These are phyloP conservation scores for Camptophora hylomeconis DNA, from an alignment of 2,329 filamentous ascomycete species.

Conservation along the genomic window DNA sequence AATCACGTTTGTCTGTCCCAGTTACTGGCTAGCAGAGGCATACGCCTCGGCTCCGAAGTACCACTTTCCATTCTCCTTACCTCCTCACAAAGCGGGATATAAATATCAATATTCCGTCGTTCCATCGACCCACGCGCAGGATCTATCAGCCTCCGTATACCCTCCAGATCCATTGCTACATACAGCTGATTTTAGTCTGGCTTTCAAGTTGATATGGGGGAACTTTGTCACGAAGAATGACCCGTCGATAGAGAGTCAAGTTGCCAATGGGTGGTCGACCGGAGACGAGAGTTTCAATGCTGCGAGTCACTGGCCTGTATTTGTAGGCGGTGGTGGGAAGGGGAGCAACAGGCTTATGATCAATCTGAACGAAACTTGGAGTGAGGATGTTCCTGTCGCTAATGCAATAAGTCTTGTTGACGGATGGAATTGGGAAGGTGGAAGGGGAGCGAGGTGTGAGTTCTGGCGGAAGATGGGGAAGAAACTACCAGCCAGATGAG, in stretches of 20 bases:
- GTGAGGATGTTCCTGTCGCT: no score
- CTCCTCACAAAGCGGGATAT: no score
- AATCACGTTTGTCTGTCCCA: constrained; percentile 42
- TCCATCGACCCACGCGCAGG: constrained; percentile 40
- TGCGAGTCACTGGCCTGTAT: constrained; percentile 25
- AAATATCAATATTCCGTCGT: constrained; percentile 41
- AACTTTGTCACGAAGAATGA: constrained; percentile 33
- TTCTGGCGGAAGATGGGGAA: constrained; percentile 27
- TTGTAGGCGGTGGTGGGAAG: no score
- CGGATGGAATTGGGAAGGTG: constrained; percentile 36
- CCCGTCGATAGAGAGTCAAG: constrained; percentile 25
- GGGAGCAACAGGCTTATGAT: no score
- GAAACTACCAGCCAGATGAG: constrained; percentile 12
- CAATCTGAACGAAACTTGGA: constrained; percentile 36
- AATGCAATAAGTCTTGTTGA: constrained; percentile 31
- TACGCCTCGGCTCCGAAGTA: no score
- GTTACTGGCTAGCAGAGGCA: constrained; percentile 40
- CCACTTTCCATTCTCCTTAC: no score
- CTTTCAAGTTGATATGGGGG: constrained; percentile 33
- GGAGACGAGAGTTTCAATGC: constrained; percentile 17
- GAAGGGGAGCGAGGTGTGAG: constrained; percentile 32
- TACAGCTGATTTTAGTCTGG: constrained; percentile 23
- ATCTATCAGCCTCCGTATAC: constrained; percentile 22
- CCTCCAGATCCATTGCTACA: constrained; percentile 14
- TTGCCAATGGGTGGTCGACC: constrained; percentile 19